Conservation (phyloP, 1,284 basidiomycete genomes). For the Irpex sp. region DNA sequence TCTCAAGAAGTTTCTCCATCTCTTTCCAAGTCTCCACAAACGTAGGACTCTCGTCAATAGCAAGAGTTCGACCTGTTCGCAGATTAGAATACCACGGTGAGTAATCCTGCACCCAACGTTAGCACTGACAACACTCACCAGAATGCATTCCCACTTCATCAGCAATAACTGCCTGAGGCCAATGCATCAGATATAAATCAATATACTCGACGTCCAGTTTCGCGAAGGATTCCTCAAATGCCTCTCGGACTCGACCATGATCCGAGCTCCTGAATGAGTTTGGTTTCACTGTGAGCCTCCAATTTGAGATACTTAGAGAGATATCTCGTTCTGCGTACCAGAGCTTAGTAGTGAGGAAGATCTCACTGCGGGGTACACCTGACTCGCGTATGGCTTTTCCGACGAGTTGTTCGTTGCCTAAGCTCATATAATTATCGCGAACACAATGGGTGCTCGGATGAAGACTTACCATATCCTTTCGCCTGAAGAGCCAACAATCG, state of each 20-base stretch:
- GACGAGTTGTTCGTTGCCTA: conserved; percentile 11
- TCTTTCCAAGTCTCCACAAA: conserved; percentile 52
- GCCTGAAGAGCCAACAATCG: not conserved
- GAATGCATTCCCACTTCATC: not conserved
- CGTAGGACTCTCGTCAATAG: conserved; percentile 44
- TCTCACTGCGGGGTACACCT: conserved; percentile 12
- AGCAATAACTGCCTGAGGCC: conserved; percentile 29
- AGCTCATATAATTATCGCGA: not conserved
- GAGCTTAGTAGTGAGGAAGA: conserved; percentile 16
- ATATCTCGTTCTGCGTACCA: not conserved
- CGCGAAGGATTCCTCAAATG: conserved; percentile 51
- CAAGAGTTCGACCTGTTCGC: conserved; percentile 21
- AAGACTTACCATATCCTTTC: not conserved
- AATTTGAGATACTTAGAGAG: too few species aligned
- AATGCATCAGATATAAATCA: conserved; percentile 72
- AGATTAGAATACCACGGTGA: not conserved
- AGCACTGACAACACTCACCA: too few species aligned
- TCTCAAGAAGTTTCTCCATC: conserved; percentile 52
- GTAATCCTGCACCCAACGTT: too few species aligned
- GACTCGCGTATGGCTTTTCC: conserved; percentile 13
- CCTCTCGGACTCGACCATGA: conserved; percentile 27
- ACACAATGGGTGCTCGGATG: not conserved
- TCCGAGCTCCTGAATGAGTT: not conserved
- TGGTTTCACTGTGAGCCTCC: not conserved
- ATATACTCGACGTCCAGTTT: conserved; percentile 61